Conservation (phyloP, 371 early-diverging fungal species). For the Zopfochytrium polystomum region DNA sequence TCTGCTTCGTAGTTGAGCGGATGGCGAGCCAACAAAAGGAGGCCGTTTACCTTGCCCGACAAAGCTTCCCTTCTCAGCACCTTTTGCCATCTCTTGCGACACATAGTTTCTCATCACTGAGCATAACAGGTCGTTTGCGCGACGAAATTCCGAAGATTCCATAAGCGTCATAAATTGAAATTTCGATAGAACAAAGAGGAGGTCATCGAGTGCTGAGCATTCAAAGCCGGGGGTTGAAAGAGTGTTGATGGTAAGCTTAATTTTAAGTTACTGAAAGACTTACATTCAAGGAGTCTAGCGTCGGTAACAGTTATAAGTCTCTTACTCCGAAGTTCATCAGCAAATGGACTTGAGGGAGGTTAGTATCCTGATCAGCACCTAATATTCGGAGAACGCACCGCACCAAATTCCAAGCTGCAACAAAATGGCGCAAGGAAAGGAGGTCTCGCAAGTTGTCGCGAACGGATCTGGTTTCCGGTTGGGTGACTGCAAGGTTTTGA, state of each 20-base stretch:
- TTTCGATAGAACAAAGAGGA: slow-evolving; percentile 35
- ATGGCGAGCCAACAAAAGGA: background rate
- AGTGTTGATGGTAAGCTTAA: background rate
- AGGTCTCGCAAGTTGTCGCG: background rate
- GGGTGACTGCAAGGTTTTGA: background rate
- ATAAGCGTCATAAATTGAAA: slow-evolving; percentile 18
- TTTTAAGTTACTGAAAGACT: background rate
- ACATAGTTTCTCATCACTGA: slow-evolving; percentile 28
- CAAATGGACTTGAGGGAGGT: background rate
- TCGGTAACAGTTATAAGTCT: background rate
- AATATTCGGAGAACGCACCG: background rate
- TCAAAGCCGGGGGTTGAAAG: background rate
- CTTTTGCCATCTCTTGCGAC: slow-evolving; percentile 23
- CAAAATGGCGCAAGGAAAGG: background rate
- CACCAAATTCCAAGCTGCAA: background rate
- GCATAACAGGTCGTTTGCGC: slow-evolving; percentile 20
- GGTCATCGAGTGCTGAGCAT: slow-evolving; percentile 34
- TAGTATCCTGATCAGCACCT: background rate
- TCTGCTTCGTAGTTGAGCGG: background rate
- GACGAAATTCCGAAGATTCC: background rate
- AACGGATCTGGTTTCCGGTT: background rate
- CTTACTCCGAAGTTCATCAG: background rate
- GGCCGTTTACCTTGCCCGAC: slow-evolving; percentile 24
- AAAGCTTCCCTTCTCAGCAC: slow-evolving; percentile 28
- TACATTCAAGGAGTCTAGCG: background rate